phyloP scores from a whole-genome alignment of 768 basidiomycete species.

The Lactarius psammicola region DNA sequence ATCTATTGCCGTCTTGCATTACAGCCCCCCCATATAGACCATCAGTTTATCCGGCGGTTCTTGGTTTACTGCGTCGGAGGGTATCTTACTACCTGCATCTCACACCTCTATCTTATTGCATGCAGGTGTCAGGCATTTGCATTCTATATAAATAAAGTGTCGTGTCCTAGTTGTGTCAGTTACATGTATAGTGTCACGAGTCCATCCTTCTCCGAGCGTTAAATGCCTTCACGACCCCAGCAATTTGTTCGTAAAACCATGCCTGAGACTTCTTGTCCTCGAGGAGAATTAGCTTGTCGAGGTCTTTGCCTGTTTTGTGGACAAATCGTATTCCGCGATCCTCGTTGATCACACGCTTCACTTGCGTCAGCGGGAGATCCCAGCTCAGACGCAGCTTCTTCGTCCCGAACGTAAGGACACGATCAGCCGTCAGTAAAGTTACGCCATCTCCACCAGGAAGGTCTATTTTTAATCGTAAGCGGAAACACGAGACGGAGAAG shows the following conservation, averaged over 20 bases:
- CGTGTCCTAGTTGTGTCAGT: conserved; percentile 1
- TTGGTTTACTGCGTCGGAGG: background rate
- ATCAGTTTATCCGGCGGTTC: too few relatives aligned
- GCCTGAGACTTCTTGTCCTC: conserved; percentile 70
- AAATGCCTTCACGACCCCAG: conserved; percentile 71
- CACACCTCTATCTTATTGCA: background rate
- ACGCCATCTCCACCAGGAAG: conserved; percentile 78
- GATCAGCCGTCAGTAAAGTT: conserved; percentile 72
- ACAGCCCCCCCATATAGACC: too few relatives aligned
- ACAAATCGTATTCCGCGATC: conserved; percentile 88
- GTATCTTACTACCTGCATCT: background rate
- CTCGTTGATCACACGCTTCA: conserved; percentile 86
- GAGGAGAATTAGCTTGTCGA: conserved; percentile 75
- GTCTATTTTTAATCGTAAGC: conserved; percentile 43
- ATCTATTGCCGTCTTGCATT: too few relatives aligned
- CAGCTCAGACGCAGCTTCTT: conserved; percentile 83
- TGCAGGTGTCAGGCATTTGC: conserved; percentile 10
- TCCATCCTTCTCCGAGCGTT: conserved; percentile 77
- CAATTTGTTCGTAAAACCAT: conserved; percentile 81
- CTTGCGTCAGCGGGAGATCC: conserved; percentile 85
- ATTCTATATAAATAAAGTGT: conserved; percentile 16
- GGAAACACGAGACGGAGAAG: background rate
- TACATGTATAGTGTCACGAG: conserved; percentile 30
- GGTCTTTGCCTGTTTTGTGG: conserved; percentile 71
- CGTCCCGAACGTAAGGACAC: conserved; percentile 82